Evolutionary conservation across 305 asterid species (phyloP), one percentile per base, ranked within the genome.

Genomic region (Nicotiana rustica): DNA sequence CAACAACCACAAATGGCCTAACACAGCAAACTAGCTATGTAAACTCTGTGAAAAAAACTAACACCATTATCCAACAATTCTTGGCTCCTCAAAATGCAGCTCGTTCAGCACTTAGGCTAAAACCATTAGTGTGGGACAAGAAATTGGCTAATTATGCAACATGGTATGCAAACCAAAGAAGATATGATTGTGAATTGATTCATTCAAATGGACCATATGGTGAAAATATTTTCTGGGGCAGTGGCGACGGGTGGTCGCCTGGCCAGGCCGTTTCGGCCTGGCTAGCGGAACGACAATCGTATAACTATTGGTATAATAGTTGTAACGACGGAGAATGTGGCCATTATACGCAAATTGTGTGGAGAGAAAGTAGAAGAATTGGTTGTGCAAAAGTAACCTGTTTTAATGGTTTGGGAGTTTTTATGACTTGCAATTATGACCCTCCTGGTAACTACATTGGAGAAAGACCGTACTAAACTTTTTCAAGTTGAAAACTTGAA

Each of bases 391-490:
- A 87, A 68, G 93, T 91, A 49, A 90, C 85, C 13, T 94, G 97
- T 33, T 44, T 67, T 44, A 67, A 80, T 19, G 94, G 90, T 0
- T 81, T 83, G 56, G 98, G 96, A 1, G 94, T 94, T 57, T 94
- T 94, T 81, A 91, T 93, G 88, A 91, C 88, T 55, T 94, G 98
- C 59, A 91, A 93, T 41, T 94, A 94, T 84, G 92, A 94, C 87
- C 97, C 97, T n/a, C 98, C 98, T 0, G 97, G 98, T 33, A 94
- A 94, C 82, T 93, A 85, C 77, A 79, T 88, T 31, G 97, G 97
- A n/a, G 95, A 94, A 86, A 92, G 91, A 82, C 97, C 98, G 35
- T 93, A 94, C 57, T 94, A 79, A 86, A 4, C 9, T 0, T 7
- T 60, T 38, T 4, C 29, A 52, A 52, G 59, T 52, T 52, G 59